Base-by-base conservation (phyloP, 176 grass and related monocot species). In the Bothriochloa decipiens region DNA sequence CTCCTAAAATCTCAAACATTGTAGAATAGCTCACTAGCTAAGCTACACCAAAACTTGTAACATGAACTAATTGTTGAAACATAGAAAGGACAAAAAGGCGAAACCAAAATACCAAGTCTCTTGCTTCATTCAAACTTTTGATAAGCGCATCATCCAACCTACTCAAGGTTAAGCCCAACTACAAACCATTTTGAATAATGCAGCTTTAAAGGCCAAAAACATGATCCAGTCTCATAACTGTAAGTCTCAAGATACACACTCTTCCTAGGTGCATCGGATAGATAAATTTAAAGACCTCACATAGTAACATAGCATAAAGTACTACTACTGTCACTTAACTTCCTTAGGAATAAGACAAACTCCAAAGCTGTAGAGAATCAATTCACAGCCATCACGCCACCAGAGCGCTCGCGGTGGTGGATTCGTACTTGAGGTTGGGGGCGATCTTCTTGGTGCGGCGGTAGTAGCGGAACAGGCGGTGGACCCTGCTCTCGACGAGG, bases 401-500 rank as follows among this genome's bases (percentile, higher is more conserved):
- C 50, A 89, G 77, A 6, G 87, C 49, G 82, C 82, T 85, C 12
- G 77, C 87, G 71, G 82, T 69, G 72, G 23, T 43, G 53, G 88
- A 89, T 1, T 86, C 83, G 33, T 88, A 96, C 68, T 90, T 93
- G 17, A 35, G 88, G 28, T 61, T 20, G 4, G 86, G 69, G 33
- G 89, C 74, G 46, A 91, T 83, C 89, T 96, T 93, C 91, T 96
- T 91, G 91, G 84, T 65, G 58, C 89, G 82, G 81, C 92, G 90
- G 91, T 96, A 96, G 86, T 91, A 93, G 74, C 89, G 91, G 65
- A 87, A 29, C 27, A 93, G 89, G 81, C 91, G 91, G 77, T 96
- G 94, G 53, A 96, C 88, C 88, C 94, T 87, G 84, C 91, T 93
- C 84, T 96, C 91, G 41, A 91, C 84, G 72, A 96, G 91, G 84